Evolutionary conservation across 2,329 filamentous ascomycete species (phyloP).

Genomic region (Reticulascus tulasneorum): DNA sequence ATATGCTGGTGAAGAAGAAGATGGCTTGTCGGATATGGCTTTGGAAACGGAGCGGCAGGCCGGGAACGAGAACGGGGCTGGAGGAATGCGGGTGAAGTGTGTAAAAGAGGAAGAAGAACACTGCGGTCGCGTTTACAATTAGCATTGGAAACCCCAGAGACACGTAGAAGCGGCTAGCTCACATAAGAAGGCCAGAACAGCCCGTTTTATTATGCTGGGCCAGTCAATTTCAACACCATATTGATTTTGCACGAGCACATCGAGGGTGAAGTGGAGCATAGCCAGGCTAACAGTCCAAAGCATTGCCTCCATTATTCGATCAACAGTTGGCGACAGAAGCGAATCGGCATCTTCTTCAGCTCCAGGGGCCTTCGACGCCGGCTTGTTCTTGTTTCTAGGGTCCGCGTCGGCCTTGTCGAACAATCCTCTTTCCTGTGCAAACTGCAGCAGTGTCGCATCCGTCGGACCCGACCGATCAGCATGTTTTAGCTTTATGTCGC

Average conservation of each 20-base stretch:
- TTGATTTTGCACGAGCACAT: conserved; percentile 75
- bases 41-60: conserved; percentile 43
- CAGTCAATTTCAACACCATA: conserved; percentile 66
- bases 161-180: conserved; percentile 16
- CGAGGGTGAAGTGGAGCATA: conserved; percentile 70
- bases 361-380: conserved; percentile 11
- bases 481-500: conserved; percentile 59
- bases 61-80: conserved; percentile 45
- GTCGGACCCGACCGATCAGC: conserved; percentile 60
- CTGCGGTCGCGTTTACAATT: conserved; percentile 26
- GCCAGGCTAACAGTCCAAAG: conserved; percentile 60
- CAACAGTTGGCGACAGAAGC: conserved; percentile 38
- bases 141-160: background rate
- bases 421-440: conserved; percentile 63
- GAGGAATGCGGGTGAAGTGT: conserved; percentile 50
- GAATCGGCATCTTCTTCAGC: conserved; percentile 25
- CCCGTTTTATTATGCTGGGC: conserved; percentile 48
- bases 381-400: conserved; percentile 28
- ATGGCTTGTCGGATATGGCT: conserved; percentile 49
- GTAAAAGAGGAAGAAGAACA: conserved; percentile 53
- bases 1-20: conserved; percentile 60
- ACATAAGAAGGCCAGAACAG: conserved; percentile 51
- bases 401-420: conserved; percentile 44
- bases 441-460: conserved; percentile 66
- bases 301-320: conserved; percentile 51